Evolutionary conservation across 108 stramenopile species (phyloP), one percentile per base, ranked within the genome.

Genomic region (Nannochloropsis gaditana): DNA sequence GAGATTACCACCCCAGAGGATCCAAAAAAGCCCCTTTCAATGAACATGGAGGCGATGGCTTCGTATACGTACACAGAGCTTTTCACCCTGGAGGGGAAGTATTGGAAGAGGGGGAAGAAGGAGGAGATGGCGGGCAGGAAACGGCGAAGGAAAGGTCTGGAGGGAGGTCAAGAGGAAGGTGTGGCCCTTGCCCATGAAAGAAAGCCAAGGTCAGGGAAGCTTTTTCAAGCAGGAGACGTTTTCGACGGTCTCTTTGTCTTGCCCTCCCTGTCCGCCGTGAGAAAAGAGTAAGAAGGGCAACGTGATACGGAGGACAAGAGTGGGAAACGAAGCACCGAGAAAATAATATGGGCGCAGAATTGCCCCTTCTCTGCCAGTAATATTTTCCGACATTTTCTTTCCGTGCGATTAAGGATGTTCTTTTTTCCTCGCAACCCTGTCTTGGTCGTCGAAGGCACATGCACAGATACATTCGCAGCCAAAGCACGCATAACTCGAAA

Each of bases 1-100:
- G 82, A 73, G 59, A n/a, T 73, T n/a, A n/a, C 59, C 8, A 73
- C 59, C 59, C 59, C 59, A n/a, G 59, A 73, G n/a, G 59, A 73
- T 73, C 59, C 59, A 3, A 73, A 73, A n/a, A 73, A 73, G 19
- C 59, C 4, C 59, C 6, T 73, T 3, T 4, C n/a, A 2, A 73
- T n/a, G 19, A 2, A 73, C 59, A 73, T 73, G 59, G 59, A 73
- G 19, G 59, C 15, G 59, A n/a, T 73, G 6, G 59, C 59, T n/a
- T 73, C 59, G 19, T 73, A 73, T n/a, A 73, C 59, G n/a, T 73
- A 73, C n/a, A 8, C 59, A 4, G 59, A 73, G 19, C n/a, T 73
- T 15, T 73, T 73, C 59, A n/a, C n/a, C 19, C 59, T n/a, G 2
- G 59, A 73, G 59, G 59, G 59, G 8, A 73, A 73, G 8, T n/a